phyloP scores from a whole-genome alignment of 306 rosid species.

The Psophocarpus tetragonolobus region DNA sequence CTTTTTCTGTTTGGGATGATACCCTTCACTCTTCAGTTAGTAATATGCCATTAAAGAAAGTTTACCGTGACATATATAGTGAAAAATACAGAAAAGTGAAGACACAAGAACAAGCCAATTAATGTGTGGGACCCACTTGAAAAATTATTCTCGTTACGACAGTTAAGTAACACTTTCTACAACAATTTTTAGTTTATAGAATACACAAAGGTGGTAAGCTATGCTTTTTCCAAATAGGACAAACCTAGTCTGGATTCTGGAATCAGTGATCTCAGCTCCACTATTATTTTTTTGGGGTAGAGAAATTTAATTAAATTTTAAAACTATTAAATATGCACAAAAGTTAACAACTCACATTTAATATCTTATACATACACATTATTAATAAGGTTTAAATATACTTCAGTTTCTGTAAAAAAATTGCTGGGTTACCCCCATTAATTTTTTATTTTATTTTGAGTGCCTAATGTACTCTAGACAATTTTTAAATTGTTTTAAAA shows the following conservation, averaged over 20 bases:
- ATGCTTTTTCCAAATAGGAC: background rate
- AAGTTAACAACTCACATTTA: background rate
- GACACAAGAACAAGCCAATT: constrained; percentile 43
- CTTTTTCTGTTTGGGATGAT: background rate
- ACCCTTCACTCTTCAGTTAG: background rate
- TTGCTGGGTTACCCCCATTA: too few relatives aligned
- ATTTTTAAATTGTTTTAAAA: too few relatives aligned
- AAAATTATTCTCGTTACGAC: constrained; percentile 52
- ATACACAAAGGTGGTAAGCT: background rate
- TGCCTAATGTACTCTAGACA: too few relatives aligned
- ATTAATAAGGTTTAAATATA: background rate
- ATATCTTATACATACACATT: background rate
- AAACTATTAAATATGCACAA: background rate
- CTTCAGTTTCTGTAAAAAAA: too few relatives aligned
- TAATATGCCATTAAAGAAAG: constrained; percentile 1
- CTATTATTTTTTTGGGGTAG: background rate
- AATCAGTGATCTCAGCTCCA: background rate
- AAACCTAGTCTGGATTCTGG: background rate
- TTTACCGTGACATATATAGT: background rate
- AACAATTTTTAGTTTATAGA: constrained; percentile 24
- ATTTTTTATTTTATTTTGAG: too few relatives aligned
- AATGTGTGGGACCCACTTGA: constrained; percentile 43
- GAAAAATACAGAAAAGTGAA: background rate
- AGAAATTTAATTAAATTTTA: background rate
- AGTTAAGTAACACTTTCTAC: constrained; percentile 49